Base-by-base conservation (phyloP, 805 yeast genomes). In the Yarrowia sp. region DNA sequence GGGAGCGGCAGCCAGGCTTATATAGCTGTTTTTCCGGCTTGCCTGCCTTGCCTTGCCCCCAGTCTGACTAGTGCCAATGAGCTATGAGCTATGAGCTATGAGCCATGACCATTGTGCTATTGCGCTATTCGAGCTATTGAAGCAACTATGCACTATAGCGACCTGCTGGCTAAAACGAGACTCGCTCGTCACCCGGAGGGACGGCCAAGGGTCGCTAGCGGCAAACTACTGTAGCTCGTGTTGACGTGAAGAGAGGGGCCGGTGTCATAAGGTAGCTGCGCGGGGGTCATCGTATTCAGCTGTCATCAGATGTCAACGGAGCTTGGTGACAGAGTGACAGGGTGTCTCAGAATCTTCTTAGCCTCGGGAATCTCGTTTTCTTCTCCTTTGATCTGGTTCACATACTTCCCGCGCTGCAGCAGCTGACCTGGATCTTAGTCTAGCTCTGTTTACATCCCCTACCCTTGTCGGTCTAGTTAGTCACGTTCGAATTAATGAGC, bases 371-470 rank as follows among this genome's bases (percentile, higher is more conserved):
- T 40, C 44, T 24, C 30, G 30, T 5, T 24, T 24, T 36, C 10
- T 36, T 36, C 10, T 36, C 38, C 10, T 8, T 36, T 36, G 38
- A 24, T 12, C 24, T 24, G 24, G 9, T 24, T 14, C 30, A n/a
- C 10, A 9, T 8, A n/a, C n/a, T n/a, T 20, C 9, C 4, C 13
- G 15, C 53, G 19, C 56, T 52, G 40, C n/a, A 13, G 3, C 56
- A 36, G n/a, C 42, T 52, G 56, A 52, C 56, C 56, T 52, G 42
- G 56, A 36, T 42, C 55, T 49, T 34, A 52, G 56, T 36, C 56
- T 50, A 50, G 55, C 58, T 53, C 39, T 55, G 61, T 52, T 52
- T 52, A 52, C 56, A 53, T 39, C 47, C 44, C 43, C 47, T 55
- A 40, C 44, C 47, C 47, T 42, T 55, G 47, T 55, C 47, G 47